Percentiles rank a stretch among this genome's conserved stretches.
phyloP scores from a whole-genome alignment of 257 asterid species.

The Fraxinus anomala region DNA sequence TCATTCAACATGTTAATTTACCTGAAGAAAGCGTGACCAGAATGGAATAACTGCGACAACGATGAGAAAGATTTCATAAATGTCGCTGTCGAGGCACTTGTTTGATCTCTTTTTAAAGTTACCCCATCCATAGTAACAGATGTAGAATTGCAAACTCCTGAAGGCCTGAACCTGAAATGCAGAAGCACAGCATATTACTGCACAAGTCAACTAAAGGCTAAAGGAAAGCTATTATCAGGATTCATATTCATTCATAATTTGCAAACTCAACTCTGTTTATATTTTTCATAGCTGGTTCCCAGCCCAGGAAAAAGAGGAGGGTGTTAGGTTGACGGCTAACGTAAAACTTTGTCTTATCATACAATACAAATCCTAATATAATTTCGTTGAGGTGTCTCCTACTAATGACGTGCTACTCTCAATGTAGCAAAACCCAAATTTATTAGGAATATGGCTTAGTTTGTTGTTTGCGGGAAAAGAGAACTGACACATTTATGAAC shows the following conservation, averaged over 20 bases:
- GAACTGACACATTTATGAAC: not conserved
- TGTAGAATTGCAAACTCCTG: constrained; percentile 65
- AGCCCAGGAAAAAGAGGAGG: not conserved
- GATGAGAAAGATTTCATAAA: constrained; percentile 42
- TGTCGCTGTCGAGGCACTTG: constrained; percentile 26
- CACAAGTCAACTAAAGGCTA: not conserved
- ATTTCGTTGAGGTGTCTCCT: not conserved
- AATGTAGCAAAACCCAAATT: not conserved
- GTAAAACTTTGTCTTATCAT: not conserved
- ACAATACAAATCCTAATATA: not conserved
- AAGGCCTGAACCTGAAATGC: constrained; percentile 70
- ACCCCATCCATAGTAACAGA: constrained; percentile 73
- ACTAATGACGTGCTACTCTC: too few species aligned
- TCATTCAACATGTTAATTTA: constrained; percentile 9
- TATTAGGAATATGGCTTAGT: not conserved
- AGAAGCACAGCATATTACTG: constrained; percentile 5
- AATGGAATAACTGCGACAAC: constrained; percentile 64
- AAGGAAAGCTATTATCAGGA: not conserved
- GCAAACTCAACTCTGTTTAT: not conserved
- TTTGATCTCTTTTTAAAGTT: constrained; percentile 52
- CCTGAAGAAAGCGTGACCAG: constrained; percentile 74
- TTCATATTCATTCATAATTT: not conserved
- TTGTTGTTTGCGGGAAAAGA: not conserved
- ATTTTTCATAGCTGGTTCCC: not conserved
- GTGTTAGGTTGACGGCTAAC: not conserved